phyloP scores from a whole-genome alignment of 352 stramenopile species.

The Pythium folliculosum region DNA sequence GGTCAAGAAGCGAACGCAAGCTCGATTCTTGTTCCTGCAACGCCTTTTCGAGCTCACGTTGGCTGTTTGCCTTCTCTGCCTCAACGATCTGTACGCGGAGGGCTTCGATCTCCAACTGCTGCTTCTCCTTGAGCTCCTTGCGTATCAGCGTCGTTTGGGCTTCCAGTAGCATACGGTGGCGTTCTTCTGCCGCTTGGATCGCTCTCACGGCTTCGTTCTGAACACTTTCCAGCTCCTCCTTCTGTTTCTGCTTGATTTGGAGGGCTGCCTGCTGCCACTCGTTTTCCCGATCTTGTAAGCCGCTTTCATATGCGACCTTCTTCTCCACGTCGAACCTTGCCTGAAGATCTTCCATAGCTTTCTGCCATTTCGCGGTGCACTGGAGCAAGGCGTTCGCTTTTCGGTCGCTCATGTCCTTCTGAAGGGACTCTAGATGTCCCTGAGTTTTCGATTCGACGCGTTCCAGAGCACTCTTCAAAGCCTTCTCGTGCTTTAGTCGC shows the following conservation, averaged over 20 bases:
- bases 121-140: constrained; percentile 38
- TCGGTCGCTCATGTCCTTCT: constrained; percentile 66
- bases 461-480: constrained; percentile 37
- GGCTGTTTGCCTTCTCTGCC: constrained; percentile 7
- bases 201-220: constrained; percentile 63
- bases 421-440: constrained; percentile 37
- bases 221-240: constrained; percentile 61
- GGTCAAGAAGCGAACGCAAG: neutral
- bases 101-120: constrained; percentile 24
- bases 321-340: constrained; percentile 65
- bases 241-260: constrained; percentile 76
- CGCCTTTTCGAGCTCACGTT: constrained; percentile 6
- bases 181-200: constrained; percentile 67
- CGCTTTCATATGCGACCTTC: constrained; percentile 57
- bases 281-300: constrained; percentile 65
- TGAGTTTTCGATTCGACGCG: constrained; percentile 40
- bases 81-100: constrained; percentile 7
- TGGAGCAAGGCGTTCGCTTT: constrained; percentile 63
- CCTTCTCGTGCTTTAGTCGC: constrained; percentile 32
- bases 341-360: constrained; percentile 65
- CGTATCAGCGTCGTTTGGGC: constrained; percentile 37
- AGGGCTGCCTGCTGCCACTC: constrained; percentile 75
- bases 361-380: constrained; percentile 71
- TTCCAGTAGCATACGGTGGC: constrained; percentile 51
- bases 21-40: constrained; percentile 1